Evolutionary conservation across 345 rosid genomes (phyloP).

Genomic region (Camelina neglecta): DNA sequence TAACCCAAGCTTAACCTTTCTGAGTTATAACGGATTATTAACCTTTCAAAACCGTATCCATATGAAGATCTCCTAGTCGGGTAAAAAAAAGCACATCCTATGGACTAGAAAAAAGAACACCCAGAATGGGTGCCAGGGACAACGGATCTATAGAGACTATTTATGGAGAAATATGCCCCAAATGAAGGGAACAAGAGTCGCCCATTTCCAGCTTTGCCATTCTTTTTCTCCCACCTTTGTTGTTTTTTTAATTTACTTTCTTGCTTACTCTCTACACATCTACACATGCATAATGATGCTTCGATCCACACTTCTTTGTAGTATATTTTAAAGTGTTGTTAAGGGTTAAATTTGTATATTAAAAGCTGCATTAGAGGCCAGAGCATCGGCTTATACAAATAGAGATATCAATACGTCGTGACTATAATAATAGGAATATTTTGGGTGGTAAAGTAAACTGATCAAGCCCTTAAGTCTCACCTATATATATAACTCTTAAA

Average conservation of each 20-base stretch:
- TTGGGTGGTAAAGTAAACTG: neutral
- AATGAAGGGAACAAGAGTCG: slow-evolving; percentile 36
- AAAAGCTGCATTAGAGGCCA: neutral
- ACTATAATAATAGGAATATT: neutral
- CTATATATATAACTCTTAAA: neutral
- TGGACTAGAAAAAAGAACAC: neutral
- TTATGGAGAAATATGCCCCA: slow-evolving; percentile 26
- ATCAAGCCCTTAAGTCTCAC: no score
- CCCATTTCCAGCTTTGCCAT: slow-evolving; percentile 40
- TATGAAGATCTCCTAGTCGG: neutral
- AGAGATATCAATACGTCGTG: no score
- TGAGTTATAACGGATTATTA: slow-evolving; percentile 4
- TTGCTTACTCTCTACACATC: slow-evolving; percentile 23
- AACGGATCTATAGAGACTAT: slow-evolving; percentile 26
- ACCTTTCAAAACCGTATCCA: neutral
- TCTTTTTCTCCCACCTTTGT: neutral
- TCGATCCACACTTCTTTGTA: neutral
- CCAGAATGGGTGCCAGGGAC: slow-evolving; percentile 30
- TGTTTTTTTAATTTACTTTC: neutral
- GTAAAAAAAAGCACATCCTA: slow-evolving; percentile 13
- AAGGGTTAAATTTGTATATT: neutral
- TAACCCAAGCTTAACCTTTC: neutral
- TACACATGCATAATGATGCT: slow-evolving; percentile 40
- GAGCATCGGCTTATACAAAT: neutral
- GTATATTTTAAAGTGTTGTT: neutral